Conservation (phyloP, 73 alveolate genomes). For the Tetrahymena elliotti region DNA sequence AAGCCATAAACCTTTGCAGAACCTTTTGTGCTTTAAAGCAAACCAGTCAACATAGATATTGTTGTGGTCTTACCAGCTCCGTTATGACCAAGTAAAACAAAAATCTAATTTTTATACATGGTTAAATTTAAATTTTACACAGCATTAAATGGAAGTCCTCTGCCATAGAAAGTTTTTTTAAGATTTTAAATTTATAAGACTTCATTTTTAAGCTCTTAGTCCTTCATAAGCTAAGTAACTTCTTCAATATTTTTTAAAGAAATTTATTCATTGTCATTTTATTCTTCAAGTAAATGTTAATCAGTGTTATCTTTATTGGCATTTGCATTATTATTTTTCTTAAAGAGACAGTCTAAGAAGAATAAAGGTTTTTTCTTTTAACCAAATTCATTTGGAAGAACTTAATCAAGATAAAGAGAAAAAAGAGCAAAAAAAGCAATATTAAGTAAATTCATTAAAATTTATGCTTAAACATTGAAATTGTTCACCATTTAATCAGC, state of each 20-base stretch:
- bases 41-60: slow-evolving; percentile 37
- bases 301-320: not conserved
- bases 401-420: slow-evolving; percentile 59
- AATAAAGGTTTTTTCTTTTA: slow-evolving; percentile 56
- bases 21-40: slow-evolving; percentile 11
- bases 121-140: slow-evolving; percentile 9
- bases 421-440: slow-evolving; percentile 24
- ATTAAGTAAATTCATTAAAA: not conserved
- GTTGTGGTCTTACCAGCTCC: slow-evolving; percentile 47
- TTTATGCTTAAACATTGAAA: not conserved
- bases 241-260: not conserved
- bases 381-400: slow-evolving; percentile 65
- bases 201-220: not conserved
- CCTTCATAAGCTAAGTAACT: not conserved
- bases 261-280: not conserved
- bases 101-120: slow-evolving; percentile 22
- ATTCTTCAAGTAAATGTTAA: not conserved
- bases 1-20: slow-evolving; percentile 6
- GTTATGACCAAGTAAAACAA: slow-evolving; percentile 41
- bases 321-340: not conserved
- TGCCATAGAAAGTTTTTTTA: not conserved
- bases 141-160: slow-evolving; percentile 1
- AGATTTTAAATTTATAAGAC: not conserved
- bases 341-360: not conserved
- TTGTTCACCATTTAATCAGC: not conserved